Base-by-base conservation (phyloP, 208 protist species). In the Crithidia brevicula region DNA sequence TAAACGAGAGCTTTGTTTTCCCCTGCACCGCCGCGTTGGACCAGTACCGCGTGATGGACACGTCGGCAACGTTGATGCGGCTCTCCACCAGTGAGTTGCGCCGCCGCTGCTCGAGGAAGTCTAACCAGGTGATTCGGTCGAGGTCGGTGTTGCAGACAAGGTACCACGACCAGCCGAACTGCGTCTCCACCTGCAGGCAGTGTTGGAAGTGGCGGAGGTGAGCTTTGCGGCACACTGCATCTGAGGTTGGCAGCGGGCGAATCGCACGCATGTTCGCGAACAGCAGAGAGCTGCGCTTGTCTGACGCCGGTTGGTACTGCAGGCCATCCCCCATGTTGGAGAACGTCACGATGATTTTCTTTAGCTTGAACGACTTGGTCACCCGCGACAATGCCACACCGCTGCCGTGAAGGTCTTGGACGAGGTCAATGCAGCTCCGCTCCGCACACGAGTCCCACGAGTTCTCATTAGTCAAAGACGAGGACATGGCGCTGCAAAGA, bases 241-340 rank as follows among this genome's bases (percentile, higher is more conserved):
- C 57, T 15, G 56, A 60, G 20, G 42, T 16, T 2, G 66, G 47
- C 22, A 82, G 50, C 27, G 62, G 53, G 22, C 42, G 63, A 33
- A 86, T 59, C 1, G 73, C 72, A 20, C 56, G 50, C 61, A 89
- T 61, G 53, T 89, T 81, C 5, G 47, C 36, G 43, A 89, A 85
- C 10, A 83, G 67, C 20, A 89, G 43, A 25, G 51, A 67, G 33
- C 59, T 74, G 59, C 61, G 67, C 27, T 47, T 62, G 36, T 42
- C 42, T 4, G 67, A 67, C 4, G 67, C 67, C 10, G 67, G 67
- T 6, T 46, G 20, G 42, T 56, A 74, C 57, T 74, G 67, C 38
- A 74, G 42, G 0, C 67, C 67, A n/a, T 74, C 59, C 20, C 42
- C 58, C 51, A 74, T 28, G 27, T 62, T 47, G 5, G 59, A 60